Evolutionary conservation across 352 stramenopile species (phyloP).

Genomic region (Thraustochytrium sp.): DNA sequence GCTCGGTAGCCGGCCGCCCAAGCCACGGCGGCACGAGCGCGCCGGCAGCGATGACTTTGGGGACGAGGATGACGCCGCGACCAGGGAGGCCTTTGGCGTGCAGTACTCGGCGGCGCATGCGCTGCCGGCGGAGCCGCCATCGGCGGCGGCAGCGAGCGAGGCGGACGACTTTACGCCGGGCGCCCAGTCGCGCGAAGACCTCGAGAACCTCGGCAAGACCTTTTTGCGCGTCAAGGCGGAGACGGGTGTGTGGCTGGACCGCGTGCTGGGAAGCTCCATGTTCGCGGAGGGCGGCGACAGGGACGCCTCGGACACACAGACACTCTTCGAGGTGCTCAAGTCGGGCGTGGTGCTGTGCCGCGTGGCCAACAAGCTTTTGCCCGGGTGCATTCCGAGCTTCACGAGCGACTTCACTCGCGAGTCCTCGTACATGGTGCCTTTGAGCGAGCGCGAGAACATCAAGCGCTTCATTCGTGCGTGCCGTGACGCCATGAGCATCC

Average conservation of each 20-base stretch:
- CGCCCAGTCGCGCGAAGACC: constrained; percentile 8
- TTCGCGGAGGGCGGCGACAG: neutral
- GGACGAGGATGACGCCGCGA: neutral
- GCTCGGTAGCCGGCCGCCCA: neutral
- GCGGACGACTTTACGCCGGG: constrained; percentile 2
- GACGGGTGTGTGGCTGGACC: constrained; percentile 22
- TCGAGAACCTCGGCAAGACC: constrained; percentile 42
- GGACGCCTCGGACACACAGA: constrained; percentile 9
- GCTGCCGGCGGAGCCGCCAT: neutral
- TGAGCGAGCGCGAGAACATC: constrained; percentile 40
- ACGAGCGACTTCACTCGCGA: constrained; percentile 23
- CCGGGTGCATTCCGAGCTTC: constrained; percentile 27
- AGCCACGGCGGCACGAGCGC: neutral
- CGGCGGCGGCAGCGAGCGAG: neutral
- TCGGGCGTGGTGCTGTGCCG: constrained; percentile 32
- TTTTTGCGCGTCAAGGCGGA: constrained; percentile 39
- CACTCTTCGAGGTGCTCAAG: constrained; percentile 32
- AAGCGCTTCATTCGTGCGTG: constrained; percentile 35
- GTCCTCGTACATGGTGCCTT: constrained; percentile 6
- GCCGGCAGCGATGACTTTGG: neutral
- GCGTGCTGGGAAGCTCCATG: neutral
- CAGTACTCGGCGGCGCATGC: constrained; percentile 22
- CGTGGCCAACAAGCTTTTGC: constrained; percentile 13
- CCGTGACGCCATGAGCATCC: constrained; percentile 41
- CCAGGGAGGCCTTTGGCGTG: neutral